Evolutionary conservation across 73 alveolate species (phyloP).

Genomic region (Effrenium voratum): DNA sequence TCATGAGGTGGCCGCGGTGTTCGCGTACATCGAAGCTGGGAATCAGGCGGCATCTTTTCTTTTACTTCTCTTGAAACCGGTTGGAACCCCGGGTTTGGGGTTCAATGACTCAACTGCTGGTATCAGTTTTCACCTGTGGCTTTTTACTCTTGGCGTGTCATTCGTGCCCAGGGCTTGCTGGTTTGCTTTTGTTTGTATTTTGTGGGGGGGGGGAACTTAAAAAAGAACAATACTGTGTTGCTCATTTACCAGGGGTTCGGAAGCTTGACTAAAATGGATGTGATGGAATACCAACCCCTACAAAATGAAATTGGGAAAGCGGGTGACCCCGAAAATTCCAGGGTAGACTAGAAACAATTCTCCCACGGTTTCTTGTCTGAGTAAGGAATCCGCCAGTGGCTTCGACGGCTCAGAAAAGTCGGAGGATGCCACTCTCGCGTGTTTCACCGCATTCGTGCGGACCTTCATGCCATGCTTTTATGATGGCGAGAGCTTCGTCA

Average conservation of each 20-base stretch:
- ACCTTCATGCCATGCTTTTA: constrained; percentile 68
- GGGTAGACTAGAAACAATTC: no score
- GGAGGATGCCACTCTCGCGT: not conserved
- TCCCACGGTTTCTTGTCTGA: no score
- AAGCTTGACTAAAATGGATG: no score
- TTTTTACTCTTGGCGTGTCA: not conserved
- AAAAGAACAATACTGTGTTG: not conserved
- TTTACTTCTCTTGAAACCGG: not conserved
- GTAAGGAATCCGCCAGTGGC: not conserved
- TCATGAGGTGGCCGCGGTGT: constrained; percentile 89
- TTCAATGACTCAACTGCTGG: not conserved
- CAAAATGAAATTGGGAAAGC: no score
- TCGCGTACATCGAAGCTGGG: constrained; percentile 54
- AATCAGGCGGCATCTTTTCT: not conserved
- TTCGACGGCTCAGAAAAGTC: not conserved
- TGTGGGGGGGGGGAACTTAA: not conserved
- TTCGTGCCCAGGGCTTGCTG: not conserved
- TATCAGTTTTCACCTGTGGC: not conserved
- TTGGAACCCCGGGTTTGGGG: not conserved
- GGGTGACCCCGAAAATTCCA: no score
- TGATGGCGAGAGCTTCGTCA: constrained; percentile 65
- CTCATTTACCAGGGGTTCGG: no score
- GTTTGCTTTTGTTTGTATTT: not conserved
- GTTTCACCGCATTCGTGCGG: constrained; percentile 36
- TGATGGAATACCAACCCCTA: no score